These are phyloP conservation scores for Lipomyces yamanashiensis DNA, from an alignment of 805 yeast genomes.

Conservation along the genomic window DNA sequence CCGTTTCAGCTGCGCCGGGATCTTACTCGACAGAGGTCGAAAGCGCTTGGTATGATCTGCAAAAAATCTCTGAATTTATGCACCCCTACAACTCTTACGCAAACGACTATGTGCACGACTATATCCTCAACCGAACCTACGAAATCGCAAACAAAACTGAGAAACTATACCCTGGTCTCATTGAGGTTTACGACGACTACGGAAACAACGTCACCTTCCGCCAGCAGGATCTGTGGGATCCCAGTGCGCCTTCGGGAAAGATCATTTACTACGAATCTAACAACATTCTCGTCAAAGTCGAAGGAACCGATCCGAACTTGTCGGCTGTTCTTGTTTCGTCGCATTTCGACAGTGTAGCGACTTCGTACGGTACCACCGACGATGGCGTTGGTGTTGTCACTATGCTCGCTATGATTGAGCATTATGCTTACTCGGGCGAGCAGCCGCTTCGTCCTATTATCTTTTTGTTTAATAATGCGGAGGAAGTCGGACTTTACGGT, in stretches of 20 bases:
- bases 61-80: slow-evolving; percentile 62
- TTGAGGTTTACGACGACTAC: slow-evolving; percentile 50
- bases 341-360: slow-evolving; percentile 79
- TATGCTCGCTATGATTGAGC: slow-evolving; percentile 68
- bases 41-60: slow-evolving; percentile 72
- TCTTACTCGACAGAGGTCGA: slow-evolving; percentile 29
- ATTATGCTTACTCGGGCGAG: slow-evolving; percentile 45
- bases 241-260: slow-evolving; percentile 49
- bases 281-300: slow-evolving; percentile 74
- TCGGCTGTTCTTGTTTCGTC: slow-evolving; percentile 80
- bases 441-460: slow-evolving; percentile 72
- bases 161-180: slow-evolving; percentile 39
- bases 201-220: slow-evolving; percentile 54
- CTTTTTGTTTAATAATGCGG: slow-evolving; percentile 86
- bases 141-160: slow-evolving; percentile 43
- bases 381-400: slow-evolving; percentile 90
- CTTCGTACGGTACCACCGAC: slow-evolving; percentile 84
- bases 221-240: slow-evolving; percentile 50
- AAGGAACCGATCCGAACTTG: slow-evolving; percentile 61
- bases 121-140: slow-evolving; percentile 54
- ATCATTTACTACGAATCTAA: slow-evolving; percentile 81
- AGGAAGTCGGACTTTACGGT: slow-evolving; percentile 87
- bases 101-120: slow-evolving; percentile 77
- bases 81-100: slow-evolving; percentile 83
- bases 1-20: slow-evolving; percentile 33